Evolutionary conservation across 2,329 filamentous ascomycete genomes (phyloP).

Genomic region (Xylaria sp.): DNA sequence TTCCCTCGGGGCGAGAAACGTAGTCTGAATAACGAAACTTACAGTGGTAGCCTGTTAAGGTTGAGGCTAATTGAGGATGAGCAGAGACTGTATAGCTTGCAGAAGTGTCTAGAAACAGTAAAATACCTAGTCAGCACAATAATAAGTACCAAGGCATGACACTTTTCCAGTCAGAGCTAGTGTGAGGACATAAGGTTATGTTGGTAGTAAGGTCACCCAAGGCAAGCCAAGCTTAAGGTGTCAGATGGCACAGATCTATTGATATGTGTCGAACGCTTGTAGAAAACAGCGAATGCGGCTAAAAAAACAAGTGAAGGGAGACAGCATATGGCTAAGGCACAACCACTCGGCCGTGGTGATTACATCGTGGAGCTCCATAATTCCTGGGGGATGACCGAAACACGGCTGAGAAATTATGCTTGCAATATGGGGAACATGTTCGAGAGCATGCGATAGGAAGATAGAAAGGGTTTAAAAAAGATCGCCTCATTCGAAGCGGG

Average conservation of each 20-base stretch:
- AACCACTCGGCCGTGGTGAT: neutral
- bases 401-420: neutral
- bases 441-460: neutral
- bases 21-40: neutral
- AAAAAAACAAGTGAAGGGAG: neutral
- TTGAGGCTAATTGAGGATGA: constrained; percentile 6
- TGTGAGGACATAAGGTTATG: neutral
- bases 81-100: constrained; percentile 13
- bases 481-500: neutral
- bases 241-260: neutral
- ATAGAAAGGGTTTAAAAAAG: neutral
- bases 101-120: constrained; percentile 13
- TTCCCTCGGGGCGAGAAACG: neutral
- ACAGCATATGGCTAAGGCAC: neutral
- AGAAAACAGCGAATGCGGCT: neutral
- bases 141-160: neutral
- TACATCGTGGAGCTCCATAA: neutral
- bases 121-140: neutral
- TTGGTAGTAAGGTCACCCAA: neutral
- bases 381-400: neutral
- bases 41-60: constrained; percentile 4
- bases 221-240: neutral
- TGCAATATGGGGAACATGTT: neutral
- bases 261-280: no score
- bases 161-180: no score